phyloP scores from a whole-genome alignment of 345 rosid genomes.

The Gossypium sturtianum region DNA sequence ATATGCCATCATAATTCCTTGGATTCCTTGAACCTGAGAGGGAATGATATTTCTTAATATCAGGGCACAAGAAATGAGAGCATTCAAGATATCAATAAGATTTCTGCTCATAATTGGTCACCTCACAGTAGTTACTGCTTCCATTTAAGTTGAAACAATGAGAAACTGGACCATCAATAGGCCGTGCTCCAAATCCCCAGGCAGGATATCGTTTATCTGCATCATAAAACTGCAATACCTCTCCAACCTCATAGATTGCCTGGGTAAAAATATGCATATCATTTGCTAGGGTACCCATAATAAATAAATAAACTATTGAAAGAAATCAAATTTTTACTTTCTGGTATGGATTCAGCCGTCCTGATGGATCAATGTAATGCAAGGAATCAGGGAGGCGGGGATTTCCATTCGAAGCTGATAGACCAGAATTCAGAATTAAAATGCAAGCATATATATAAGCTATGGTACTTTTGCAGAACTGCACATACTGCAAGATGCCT shows the following conservation, averaged over 20 bases:
- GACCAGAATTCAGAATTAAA: slow-evolving; percentile 16
- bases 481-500: background rate
- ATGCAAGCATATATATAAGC: background rate
- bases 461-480: background rate
- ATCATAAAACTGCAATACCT: slow-evolving; percentile 85
- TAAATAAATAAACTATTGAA: background rate
- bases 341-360: slow-evolving; percentile 68
- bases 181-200: slow-evolving; percentile 99
- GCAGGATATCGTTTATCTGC: slow-evolving; percentile 77
- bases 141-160: slow-evolving; percentile 96
- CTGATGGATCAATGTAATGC: slow-evolving; percentile 74
- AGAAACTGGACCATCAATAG: slow-evolving; percentile 91
- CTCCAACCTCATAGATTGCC: slow-evolving; percentile 89
- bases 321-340: slow-evolving; percentile 34
- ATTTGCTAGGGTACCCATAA: background rate
- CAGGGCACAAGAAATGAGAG: background rate
- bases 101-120: slow-evolving; percentile 17
- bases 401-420: slow-evolving; percentile 88
- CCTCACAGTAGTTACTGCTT: slow-evolving; percentile 78
- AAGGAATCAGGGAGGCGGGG: slow-evolving; percentile 86
- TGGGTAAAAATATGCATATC: slow-evolving; percentile 22
- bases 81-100: background rate
- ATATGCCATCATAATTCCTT: slow-evolving; percentile 81
- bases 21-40: slow-evolving; percentile 47
- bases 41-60: background rate